Evolutionary conservation across 352 stramenopile genomes (phyloP), one percentile per base, ranked within the genome.

Genomic region (Phytopythium helicoides): DNA sequence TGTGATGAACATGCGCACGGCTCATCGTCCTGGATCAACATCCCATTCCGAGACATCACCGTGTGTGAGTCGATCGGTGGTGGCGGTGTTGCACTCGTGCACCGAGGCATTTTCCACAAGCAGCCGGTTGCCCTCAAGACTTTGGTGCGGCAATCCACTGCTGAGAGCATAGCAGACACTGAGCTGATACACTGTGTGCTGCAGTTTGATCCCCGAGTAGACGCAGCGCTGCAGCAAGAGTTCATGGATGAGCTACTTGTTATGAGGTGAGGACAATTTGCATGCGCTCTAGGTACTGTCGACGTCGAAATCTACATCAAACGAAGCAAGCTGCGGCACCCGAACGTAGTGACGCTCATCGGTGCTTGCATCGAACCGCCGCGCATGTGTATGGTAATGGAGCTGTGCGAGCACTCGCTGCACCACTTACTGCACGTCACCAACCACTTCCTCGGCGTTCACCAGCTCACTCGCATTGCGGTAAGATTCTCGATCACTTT

Each of bases 171-270:
- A 16, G 21, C 15, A 36, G 2, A 19, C 22, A 55, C 2, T n/a
- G n/a, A 12, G 1, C 25, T 19, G 31, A 14, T 21, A 37, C 5
- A 41, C 33, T 23, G 19, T 10, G 18, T 37, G 31, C 47, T 44
- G 35, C 50, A 91, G 86, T 96, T 96, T 63, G 81, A 96, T 60
- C 77, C 83, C 15, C 73, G 89, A 5, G 74, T 97, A 36, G 85
- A 96, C 54, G 70, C 83, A 22, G 71, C 66, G 1, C 70, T 97
- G 16, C 96, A 95, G 59, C 68, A 93, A 47, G 91, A 97, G 56
- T 97, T 95, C 55, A 89, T 97, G 86, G 88, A 97, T 55, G 91
- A 97, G 61, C 62, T 97, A n/a, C 72, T 94, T 8, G 83, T 97
- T 5, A 94, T 97, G 76, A 92, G 77, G 72, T 91, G 9, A 9